These are phyloP conservation scores for Chaetomiaceae sp. DNA, from an alignment of 2,329 filamentous ascomycete genomes.

Conservation along the genomic window DNA sequence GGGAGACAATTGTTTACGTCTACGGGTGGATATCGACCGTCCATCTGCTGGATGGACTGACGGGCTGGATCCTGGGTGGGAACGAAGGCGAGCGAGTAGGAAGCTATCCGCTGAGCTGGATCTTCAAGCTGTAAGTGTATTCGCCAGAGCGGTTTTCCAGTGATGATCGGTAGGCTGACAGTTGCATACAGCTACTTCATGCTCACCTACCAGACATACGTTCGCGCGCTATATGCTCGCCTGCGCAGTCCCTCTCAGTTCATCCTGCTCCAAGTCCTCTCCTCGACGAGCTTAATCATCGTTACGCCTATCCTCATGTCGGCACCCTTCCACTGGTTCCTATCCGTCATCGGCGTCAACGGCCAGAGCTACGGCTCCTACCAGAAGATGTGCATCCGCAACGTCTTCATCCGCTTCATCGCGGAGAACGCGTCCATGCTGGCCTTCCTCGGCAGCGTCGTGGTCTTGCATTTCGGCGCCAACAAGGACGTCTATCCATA, in stretches of 20 bases:
- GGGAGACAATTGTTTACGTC: constrained; percentile 65
- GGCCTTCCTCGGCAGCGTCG: constrained; percentile 61
- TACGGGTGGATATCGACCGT: constrained; percentile 67
- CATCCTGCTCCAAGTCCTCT: constrained; percentile 60
- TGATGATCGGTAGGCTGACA: not conserved
- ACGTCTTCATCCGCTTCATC: constrained; percentile 63
- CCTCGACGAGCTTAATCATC: constrained; percentile 58
- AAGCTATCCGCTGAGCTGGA: constrained; percentile 66
- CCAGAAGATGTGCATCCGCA: constrained; percentile 61
- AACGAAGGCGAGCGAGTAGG: constrained; percentile 63
- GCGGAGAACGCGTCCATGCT: constrained; percentile 66
- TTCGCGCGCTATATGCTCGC: constrained; percentile 63
- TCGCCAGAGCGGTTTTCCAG: constrained; percentile 13
- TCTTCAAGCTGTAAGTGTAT: constrained; percentile 60
- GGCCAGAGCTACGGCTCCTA: constrained; percentile 58
- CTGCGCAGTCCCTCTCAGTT: constrained; percentile 63
- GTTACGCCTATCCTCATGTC: constrained; percentile 63
- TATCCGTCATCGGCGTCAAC: constrained; percentile 52
- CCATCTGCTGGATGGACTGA: constrained; percentile 59
- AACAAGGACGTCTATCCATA: constrained; percentile 68
- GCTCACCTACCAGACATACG: constrained; percentile 68
- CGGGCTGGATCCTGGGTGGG: constrained; percentile 63
- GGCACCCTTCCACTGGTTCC: constrained; percentile 50
- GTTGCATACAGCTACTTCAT: constrained; percentile 53
- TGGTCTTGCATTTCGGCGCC: constrained; percentile 61